Base-by-base conservation (phyloP, 305 asterid species). In the Fraxinus velutina region DNA sequence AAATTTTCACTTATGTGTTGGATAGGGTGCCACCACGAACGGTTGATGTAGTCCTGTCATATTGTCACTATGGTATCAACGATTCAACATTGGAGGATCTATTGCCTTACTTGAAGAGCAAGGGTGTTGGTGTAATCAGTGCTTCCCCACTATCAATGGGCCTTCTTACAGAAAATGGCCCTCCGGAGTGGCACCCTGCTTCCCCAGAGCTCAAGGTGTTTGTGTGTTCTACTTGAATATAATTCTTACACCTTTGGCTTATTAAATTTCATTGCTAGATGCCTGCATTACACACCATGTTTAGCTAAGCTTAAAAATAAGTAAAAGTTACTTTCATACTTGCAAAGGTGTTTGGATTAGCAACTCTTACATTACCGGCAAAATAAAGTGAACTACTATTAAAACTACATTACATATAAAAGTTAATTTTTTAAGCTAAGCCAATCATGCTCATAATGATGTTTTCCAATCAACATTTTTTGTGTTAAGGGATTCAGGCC, bases 101-200 rank as follows among this genome's bases (percentile, higher is more conserved):
- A 5, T 60, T 95, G 73, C 99, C 99, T 75, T 95, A 94, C 90
- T 88, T 95, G 89, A 92, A 92, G 92, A 91, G 94, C 87, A 94
- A 92, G 85, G 98, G 97, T 79, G 96, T 94, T 10, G 98, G 97
- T 32, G 89, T 95, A 81, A 94, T 95, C 75, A 92, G 92, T 87
- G 99, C 99, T 80, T 94, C 98, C 75, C 99, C 99, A 5, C 88
- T 95, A 32, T 88, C 99, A 0, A 95, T 95, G 98, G 99, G 99
- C 62, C 99, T 95, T 85, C 94, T 95, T 62, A 95, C 99, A 1
- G 97, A 95, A 86, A 80, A 50, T 80, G 98, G 97, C 74, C 96
- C 97, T 71, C 98, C 98, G 5, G 94, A 92, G 32, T 95, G 99
- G 99, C 98, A 94, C 88, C 99, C 99, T 79, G 97, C 99, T 83